Evolutionary conservation across 495 filamentous ascomycete genomes (phyloP).

Genomic region (Penicillium parvum): DNA sequence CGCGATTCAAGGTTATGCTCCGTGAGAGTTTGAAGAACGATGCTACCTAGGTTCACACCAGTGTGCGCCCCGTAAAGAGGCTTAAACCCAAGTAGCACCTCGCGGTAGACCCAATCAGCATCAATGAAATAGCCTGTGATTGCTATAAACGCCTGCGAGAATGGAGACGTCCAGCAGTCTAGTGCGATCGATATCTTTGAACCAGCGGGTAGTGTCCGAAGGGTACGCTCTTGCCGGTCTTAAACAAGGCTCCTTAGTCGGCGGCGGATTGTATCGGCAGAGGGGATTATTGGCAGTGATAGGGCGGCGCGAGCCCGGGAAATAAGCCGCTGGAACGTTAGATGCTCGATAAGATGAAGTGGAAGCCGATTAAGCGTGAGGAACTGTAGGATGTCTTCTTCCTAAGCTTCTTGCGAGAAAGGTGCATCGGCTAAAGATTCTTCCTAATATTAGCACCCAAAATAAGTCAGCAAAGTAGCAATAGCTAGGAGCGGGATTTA

Average conservation of each 20-base stretch:
- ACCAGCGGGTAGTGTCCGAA: neutral
- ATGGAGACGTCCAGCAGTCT: slow-evolving; percentile 11
- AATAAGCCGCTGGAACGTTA: neutral
- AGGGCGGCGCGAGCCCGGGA: neutral
- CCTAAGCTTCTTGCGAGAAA: neutral
- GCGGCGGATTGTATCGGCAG: neutral
- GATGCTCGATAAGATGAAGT: slow-evolving; percentile 1
- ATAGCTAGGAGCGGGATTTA: too few species aligned
- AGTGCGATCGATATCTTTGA: slow-evolving; percentile 7
- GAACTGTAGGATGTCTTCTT: slow-evolving; percentile 2
- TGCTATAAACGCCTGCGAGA: slow-evolving; percentile 6
- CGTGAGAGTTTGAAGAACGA: slow-evolving; percentile 2
- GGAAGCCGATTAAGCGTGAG: neutral
- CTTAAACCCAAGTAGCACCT: slow-evolving; percentile 13
- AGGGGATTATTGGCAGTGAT: neutral
- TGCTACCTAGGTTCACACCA: slow-evolving; percentile 6
- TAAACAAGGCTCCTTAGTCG: neutral
- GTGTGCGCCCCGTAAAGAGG: slow-evolving; percentile 4
- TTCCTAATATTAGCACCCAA: neutral
- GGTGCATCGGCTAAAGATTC: neutral
- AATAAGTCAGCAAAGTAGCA: too few species aligned
- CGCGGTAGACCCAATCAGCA: slow-evolving; percentile 6
- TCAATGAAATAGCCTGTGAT: slow-evolving; percentile 8
- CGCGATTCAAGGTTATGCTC: slow-evolving; percentile 8
- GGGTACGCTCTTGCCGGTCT: neutral